Evolutionary conservation across 1,139 yeast genomes (phyloP).

Genomic region (Diutina sp.): DNA sequence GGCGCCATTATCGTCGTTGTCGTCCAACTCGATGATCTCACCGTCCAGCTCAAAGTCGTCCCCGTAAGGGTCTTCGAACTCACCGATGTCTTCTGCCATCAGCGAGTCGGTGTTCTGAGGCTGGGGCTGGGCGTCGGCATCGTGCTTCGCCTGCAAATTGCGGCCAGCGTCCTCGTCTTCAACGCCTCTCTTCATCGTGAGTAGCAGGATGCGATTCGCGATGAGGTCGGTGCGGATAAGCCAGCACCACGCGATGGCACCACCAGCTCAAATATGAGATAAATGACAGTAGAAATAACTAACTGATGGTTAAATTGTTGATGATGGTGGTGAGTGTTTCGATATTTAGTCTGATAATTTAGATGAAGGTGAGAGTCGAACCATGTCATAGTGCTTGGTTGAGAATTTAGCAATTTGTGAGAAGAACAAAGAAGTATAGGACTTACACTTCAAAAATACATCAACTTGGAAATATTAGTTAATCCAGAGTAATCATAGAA

Average conservation of each 20-base stretch:
- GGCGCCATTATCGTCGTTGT: constrained; percentile 39
- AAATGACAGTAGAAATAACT: too few species aligned
- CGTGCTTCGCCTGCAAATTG: constrained; percentile 7
- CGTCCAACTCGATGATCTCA: constrained; percentile 68
- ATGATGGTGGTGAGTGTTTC: background rate
- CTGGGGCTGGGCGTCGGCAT: constrained; percentile 10
- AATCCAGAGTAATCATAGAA: too few species aligned
- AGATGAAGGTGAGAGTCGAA: background rate
- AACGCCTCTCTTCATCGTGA: background rate
- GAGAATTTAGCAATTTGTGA: too few species aligned
- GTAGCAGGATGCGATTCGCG: background rate
- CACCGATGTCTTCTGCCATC: constrained; percentile 59
- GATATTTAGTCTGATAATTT: too few species aligned
- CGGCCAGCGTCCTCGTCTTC: background rate
- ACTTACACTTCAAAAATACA: too few species aligned
- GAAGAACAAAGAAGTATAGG: too few species aligned
- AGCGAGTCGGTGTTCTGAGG: constrained; percentile 8
- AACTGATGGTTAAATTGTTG: too few species aligned
- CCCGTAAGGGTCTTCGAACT: constrained; percentile 87
- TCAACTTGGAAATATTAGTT: too few species aligned
- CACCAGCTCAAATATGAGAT: too few species aligned
- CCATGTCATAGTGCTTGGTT: background rate
- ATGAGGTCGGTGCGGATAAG: background rate
- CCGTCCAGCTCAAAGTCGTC: constrained; percentile 94
- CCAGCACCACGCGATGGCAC: background rate